Base-by-base conservation (phyloP, 1,284 basidiomycete genomes). In the Leccinum solheimii region DNA sequence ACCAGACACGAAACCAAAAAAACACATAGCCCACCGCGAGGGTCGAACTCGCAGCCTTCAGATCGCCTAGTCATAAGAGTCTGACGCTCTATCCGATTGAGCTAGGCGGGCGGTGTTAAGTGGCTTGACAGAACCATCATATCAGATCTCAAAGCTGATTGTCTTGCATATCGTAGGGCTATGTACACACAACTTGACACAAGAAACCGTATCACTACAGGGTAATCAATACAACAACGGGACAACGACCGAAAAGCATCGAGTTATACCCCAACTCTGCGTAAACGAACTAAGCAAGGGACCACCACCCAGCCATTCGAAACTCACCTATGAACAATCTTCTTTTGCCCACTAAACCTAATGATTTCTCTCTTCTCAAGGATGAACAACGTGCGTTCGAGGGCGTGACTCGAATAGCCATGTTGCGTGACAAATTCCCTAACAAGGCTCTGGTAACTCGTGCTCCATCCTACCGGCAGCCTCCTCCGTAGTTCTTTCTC, bases 341-440 rank as follows among this genome's bases (percentile, higher is more conserved):
- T 86, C 79, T 86, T 86, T 79, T 86, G 71, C 56, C 63, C 61
- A 54, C 63, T 65, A 36, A 97, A 99, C 64, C 95, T 82, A 54
- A 99, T 84, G 14, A 98, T 86, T 75, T 99, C 97, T 64, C 96
- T 82, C 80, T 98, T 97, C 80, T 99, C 97, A 75, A 99, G 72
- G 55, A 99, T 85, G 74, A 88, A 98, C 64, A 99, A 78, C 19
- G 94, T 94, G 64, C 95, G 81, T 76, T 99, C 97, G 30, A 99
- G 83, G 16, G 97, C 94, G 76, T 98, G 96, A 67, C 85, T 89
- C 21, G 91, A 91, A 75, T 90, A 97, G 4, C 94, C 92, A 75
- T 98, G 95, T 67, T 92, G 88, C 8, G 87, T 90, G 11, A 98
- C 96, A 76, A 99, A 99, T 78, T 99, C 97, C 66, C 90, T 86